These are phyloP conservation scores for Lactarius trivialis DNA, from an alignment of 768 basidiomycete species.

Conservation along the genomic window DNA sequence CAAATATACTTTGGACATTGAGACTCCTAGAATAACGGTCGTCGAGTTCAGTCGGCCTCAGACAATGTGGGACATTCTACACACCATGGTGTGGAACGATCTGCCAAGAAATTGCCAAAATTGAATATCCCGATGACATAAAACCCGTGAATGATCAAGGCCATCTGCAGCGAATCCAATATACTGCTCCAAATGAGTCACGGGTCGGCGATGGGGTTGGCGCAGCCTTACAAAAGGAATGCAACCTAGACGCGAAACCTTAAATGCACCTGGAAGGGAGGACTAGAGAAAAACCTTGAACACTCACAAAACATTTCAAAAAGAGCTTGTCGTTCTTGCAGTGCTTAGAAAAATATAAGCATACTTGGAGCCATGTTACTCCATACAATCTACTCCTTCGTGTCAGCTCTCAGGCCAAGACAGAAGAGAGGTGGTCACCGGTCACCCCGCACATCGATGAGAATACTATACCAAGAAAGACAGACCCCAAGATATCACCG, in stretches of 20 bases:
- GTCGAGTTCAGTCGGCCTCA: background rate
- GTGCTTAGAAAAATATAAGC: background rate
- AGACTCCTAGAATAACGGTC: constrained; percentile 1
- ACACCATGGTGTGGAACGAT: background rate
- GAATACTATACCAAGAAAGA: constrained; percentile 1
- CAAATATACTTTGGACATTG: background rate
- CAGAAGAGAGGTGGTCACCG: background rate
- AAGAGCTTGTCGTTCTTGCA: background rate
- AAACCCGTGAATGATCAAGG: background rate
- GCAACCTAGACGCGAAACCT: background rate
- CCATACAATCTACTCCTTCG: background rate
- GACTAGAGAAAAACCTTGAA: background rate
- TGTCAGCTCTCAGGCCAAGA: background rate
- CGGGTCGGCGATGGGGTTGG: background rate
- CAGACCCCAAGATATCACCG: background rate
- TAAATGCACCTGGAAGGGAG: background rate
- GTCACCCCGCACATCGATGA: constrained; percentile 9
- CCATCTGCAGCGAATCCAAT: background rate
- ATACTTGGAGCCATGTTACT: constrained; percentile 4
- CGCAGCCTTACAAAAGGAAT: background rate
- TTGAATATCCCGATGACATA: constrained; percentile 4
- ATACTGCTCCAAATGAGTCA: background rate
- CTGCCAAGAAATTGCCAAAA: constrained; percentile 3
- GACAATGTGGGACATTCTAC: background rate
- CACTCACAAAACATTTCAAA: constrained; percentile 3